Evolutionary conservation across 805 yeast species (phyloP).

Genomic region (Torulaspora gathmanii): DNA sequence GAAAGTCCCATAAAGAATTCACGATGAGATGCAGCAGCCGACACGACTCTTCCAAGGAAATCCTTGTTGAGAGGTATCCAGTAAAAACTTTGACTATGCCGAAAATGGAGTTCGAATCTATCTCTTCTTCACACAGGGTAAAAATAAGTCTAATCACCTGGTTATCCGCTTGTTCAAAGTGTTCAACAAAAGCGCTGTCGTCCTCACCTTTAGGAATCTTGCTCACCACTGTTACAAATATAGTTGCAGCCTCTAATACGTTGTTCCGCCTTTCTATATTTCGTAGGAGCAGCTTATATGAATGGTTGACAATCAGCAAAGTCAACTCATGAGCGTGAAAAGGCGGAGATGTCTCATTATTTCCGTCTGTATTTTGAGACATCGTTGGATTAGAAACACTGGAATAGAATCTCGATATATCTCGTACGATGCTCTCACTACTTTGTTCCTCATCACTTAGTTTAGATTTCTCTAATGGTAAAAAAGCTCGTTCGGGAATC

Average conservation of each 20-base stretch:
- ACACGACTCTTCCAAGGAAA: slow-evolving; percentile 25
- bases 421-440: slow-evolving; percentile 23
- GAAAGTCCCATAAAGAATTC: slow-evolving; percentile 50
- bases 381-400: slow-evolving; percentile 19
- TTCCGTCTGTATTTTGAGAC: slow-evolving; percentile 10
- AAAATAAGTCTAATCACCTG: slow-evolving; percentile 33
- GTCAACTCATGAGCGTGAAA: slow-evolving; percentile 44
- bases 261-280: slow-evolving; percentile 20
- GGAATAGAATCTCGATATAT: slow-evolving; percentile 37
- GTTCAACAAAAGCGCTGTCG: slow-evolving; percentile 2
- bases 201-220: slow-evolving; percentile 41
- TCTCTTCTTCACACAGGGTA: slow-evolving; percentile 7
- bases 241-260: slow-evolving; percentile 35
- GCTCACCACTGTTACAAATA: slow-evolving; percentile 39
- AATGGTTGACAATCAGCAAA: slow-evolving; percentile 36
- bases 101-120: slow-evolving; percentile 18
- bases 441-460: slow-evolving; percentile 10
- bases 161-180: slow-evolving; percentile 34
- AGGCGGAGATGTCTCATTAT: slow-evolving; percentile 34
- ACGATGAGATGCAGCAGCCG: slow-evolving; percentile 29
- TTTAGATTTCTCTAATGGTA: slow-evolving; percentile 47
- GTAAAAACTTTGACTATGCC: slow-evolving; percentile 34
- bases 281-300: slow-evolving; percentile 27
- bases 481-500: slow-evolving; percentile 60
- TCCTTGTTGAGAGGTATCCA: slow-evolving; percentile 27